A percentile compares a stretch with the other conserved stretches of the same genome.
These are phyloP conservation scores for Powellomyces hirtus DNA, from an alignment of 192 early-diverging fungal genomes.

Conservation along the genomic window DNA sequence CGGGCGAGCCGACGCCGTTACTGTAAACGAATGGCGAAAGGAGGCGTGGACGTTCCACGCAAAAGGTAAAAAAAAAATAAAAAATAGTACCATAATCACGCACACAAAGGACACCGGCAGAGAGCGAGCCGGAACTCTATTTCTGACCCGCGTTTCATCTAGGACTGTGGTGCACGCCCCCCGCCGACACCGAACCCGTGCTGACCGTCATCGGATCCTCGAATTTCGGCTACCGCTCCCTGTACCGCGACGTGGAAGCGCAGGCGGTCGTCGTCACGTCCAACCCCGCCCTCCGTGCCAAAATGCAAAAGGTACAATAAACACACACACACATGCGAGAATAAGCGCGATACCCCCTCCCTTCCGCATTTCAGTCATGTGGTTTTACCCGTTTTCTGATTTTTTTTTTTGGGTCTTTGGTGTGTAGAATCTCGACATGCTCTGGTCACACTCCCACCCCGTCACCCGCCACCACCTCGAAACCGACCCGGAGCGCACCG, in stretches of 20 bases:
- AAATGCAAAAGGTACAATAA: constrained; percentile 57
- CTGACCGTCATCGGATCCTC: constrained; percentile 89
- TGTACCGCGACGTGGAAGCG: constrained; percentile 88
- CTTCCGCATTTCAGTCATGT: no score
- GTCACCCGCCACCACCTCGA: constrained; percentile 54
- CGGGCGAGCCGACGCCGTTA: constrained; percentile 47
- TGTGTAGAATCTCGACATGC: constrained; percentile 50
- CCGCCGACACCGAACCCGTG: constrained; percentile 49
- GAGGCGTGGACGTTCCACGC: constrained; percentile 94
- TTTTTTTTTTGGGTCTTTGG: neutral
- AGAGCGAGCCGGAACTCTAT: no score
- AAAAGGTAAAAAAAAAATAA: constrained; percentile 74
- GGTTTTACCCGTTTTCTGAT: no score
- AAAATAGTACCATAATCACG: constrained; percentile 47
- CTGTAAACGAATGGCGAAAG: constrained; percentile 75
- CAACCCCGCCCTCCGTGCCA: constrained; percentile 49
- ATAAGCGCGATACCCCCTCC: no score
- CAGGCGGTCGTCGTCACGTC: constrained; percentile 75
- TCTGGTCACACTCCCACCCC: constrained; percentile 42
- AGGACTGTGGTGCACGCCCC: constrained; percentile 71
- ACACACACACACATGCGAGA: no score
- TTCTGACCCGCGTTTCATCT: neutral
- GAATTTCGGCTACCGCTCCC: constrained; percentile 89
- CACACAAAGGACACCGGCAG: neutral
- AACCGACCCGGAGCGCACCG: constrained; percentile 44